Evolutionary conservation across 2,329 filamentous ascomycete genomes (phyloP), one percentile per base, ranked within the genome.

Genomic region (Alternaria alternata): DNA sequence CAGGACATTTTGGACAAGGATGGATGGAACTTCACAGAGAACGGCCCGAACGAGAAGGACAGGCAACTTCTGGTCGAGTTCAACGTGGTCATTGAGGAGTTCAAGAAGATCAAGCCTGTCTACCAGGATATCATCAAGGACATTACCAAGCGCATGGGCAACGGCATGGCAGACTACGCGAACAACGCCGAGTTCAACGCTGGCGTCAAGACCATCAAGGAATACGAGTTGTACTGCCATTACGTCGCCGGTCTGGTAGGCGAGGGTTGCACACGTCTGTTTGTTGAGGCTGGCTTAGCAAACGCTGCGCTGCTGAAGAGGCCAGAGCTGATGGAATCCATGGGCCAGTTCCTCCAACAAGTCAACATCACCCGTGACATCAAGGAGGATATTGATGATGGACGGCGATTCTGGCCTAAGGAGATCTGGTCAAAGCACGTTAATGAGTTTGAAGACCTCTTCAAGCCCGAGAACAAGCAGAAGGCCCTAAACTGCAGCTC

Each of bases 221-320:
- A 98, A 70, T 99, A 98, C 79, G 94, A 99, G 81, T 83, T 94
- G 55, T 99, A 99, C 84, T 99, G 95, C 82, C 93, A 96, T 80
- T 98, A 98, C 75, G 95, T 99, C 30, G 95, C 95, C n/a, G 95
- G 95, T 30, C 84, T 99, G n/a, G 95, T 99, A 34, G 95, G 95
- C 57, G 94, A 98, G 79, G 95, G 95, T 43, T 81, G 95, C 63
- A 99, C 95, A 1, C 88, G 91, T 24, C 84, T 99, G 22, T 98
- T 99, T 68, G 93, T 98, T 46, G 89, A 92, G 76, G 90, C 91
- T 51, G 87, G 91, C 63, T 89, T 96, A 58, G 95, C 93, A 62
- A 97, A 97, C 78, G 90, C 92, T 3, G 91, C 89, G 57, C 86
- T 99, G 52, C 82, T 94, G 53, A 86, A 94, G 64, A 88, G 92